Evolutionary conservation across 73 alveolate species (phyloP), one percentile per base, ranked within the genome.

Genomic region (Stentor roeselii): DNA sequence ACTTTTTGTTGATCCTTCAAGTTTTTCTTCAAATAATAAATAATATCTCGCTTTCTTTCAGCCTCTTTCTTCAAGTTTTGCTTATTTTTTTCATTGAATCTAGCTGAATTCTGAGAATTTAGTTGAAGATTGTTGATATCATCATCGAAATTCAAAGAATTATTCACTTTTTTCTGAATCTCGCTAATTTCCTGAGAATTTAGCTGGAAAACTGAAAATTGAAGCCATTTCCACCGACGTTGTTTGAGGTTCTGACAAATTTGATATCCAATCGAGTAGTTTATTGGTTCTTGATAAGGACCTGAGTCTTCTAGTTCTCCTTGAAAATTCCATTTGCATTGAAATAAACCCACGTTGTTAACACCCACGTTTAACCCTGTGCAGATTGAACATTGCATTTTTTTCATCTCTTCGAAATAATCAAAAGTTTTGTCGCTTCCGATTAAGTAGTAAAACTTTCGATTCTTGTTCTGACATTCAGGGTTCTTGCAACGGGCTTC

Each of bases 291-390:
- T 11, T 6, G 6, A 50, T 11, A 11, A 11, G 21, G 21, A 11
- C 67, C 67, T 50, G 30, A 6, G 67, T 50, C 67, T 21, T 50
- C 67, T 11, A 50, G 67, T 50, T 50, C 67, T 50, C 67, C 67
- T 50, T 50, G 67, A 50, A 11, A 50, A 50, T 11, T 50, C 67
- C 67, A 50, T 50, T 50, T 50, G 21, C 67, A 50, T 6, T 21
- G 30, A 11, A 50, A 50, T 11, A 50, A 50, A 50, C 67, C 67
- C 6, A 50, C 67, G 21, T 50, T 50, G 30, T 21, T 21, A 50
- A 50, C 67, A 50, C 30, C 21, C 6, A 50, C 30, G 6, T 6
- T 11, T 50, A 11, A 21, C 67, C 30, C 6, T 11, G 21, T 11
- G 21, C 67, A 50, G 6, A 21, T 11, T 50, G 6, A 6, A 50